Conservation (phyloP, 2,329 filamentous ascomycete species). For the Arthroderma sp. region DNA sequence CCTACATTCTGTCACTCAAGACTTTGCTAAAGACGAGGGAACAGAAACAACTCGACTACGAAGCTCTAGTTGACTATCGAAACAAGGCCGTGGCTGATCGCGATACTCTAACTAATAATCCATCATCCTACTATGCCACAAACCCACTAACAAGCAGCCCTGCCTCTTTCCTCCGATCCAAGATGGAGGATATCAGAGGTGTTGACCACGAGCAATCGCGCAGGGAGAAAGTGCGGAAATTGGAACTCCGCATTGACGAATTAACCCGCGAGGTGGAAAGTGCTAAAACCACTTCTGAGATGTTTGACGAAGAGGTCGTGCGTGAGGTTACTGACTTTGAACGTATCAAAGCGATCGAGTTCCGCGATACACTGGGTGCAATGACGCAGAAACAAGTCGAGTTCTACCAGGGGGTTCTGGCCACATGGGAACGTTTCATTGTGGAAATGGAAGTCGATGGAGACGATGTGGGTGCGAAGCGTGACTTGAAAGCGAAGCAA, state of each 20-base stretch:
- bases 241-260: constrained; percentile 86
- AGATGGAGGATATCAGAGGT: constrained; percentile 91
- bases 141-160: constrained; percentile 50
- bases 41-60: constrained; percentile 95
- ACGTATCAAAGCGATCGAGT: constrained; percentile 87
- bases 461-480: constrained; percentile 8
- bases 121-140: constrained; percentile 45
- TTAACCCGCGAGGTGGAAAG: constrained; percentile 79
- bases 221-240: constrained; percentile 72
- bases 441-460: constrained; percentile 60
- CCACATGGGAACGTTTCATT: constrained; percentile 84
- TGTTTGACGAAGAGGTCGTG: constrained; percentile 93
- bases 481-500: background rate
- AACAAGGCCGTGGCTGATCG: constrained; percentile 80
- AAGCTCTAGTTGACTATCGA: constrained; percentile 89
- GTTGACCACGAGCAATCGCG: constrained; percentile 91
- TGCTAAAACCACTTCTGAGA: constrained; percentile 74
- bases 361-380: constrained; percentile 71
- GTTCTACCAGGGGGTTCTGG: constrained; percentile 70
- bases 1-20: constrained; percentile 80
- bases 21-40: constrained; percentile 82
- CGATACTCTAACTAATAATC: constrained; percentile 60
- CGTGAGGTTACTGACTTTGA: constrained; percentile 91
- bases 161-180: constrained; percentile 76
- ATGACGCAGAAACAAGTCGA: constrained; percentile 74